Base-by-base conservation (phyloP, 345 rosid species). In the Citrus inodora region DNA sequence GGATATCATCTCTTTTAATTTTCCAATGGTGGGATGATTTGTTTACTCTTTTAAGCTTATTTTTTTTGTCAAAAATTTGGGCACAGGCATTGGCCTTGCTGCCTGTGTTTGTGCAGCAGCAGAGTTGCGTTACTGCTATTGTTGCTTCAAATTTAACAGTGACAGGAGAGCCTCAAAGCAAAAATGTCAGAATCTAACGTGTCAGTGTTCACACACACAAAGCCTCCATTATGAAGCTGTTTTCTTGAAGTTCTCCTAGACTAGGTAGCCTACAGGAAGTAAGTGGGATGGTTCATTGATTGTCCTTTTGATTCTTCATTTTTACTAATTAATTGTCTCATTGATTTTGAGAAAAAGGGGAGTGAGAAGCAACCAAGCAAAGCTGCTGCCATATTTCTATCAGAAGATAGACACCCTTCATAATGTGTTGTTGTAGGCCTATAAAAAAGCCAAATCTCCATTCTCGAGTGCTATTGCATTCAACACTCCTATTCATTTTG, bases 91-190 rank as follows among this genome's bases (percentile, higher is more conserved):
- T 51, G 13, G 35, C 25, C 35, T 27, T 62, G 35, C 67, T 63
- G 38, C 67, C 67, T 63, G 38, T 17, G 22, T 16, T 53, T 53
- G 58, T 53, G 22, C 58, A 53, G 58, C 5, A 53, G 16, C 56
- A 40, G 74, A 37, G 30, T 37, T 67, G 48, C 10, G 11, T 9
- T 22, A n/a, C 62, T 59, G 70, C 4, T 22, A 67, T 53, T 53
- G 7, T 53, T 53, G 71, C 53, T 35, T n/a, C 71, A 53, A 71
- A 51, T 53, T 53, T 28, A 71, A 30, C 62, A 71, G 74, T 71
- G 74, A 71, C 10, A 30, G 32, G 74, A 51, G 61, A 22, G 40
- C 16, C 32, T 17, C 8, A 48, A 28, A 17, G 25, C 74, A 70
- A 70, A 17, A 14, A 16, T 71, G 74, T 53, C 74, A 71, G 62